Conservation (phyloP, 495 filamentous ascomycete genomes). For the Polyplosphaeria fusca region DNA sequence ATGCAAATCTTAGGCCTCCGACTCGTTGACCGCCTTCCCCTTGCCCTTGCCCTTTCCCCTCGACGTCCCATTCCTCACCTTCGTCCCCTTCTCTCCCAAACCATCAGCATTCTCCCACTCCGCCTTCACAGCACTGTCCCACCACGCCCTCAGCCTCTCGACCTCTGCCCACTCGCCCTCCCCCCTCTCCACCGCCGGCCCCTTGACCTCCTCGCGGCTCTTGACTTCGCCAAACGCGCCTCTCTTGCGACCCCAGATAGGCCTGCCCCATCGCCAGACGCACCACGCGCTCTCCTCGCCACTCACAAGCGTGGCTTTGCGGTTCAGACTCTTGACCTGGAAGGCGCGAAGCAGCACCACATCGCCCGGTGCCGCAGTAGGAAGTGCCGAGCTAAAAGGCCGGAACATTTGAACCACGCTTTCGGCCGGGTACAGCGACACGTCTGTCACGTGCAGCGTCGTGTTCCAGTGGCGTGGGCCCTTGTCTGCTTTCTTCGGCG, state of each 20-base stretch:
- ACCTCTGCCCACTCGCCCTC: slow-evolving; percentile 57
- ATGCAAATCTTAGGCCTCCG: no score
- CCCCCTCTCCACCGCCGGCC: slow-evolving; percentile 64
- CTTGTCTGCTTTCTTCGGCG: slow-evolving; percentile 57
- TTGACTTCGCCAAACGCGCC: slow-evolving; percentile 38
- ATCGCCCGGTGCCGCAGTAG: slow-evolving; percentile 65
- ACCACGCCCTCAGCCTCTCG: slow-evolving; percentile 55
- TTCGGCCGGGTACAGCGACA: slow-evolving; percentile 39
- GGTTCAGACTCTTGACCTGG: slow-evolving; percentile 57
- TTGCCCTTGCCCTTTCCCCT: not conserved
- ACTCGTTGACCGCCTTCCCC: not conserved
- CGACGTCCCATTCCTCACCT: slow-evolving; percentile 22
- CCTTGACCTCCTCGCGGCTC: slow-evolving; percentile 50
- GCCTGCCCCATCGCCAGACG: slow-evolving; percentile 39
- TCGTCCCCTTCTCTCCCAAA: slow-evolving; percentile 13
- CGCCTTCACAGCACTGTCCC: slow-evolving; percentile 39
- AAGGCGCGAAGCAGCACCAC: slow-evolving; percentile 74
- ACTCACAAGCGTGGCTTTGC: slow-evolving; percentile 48
- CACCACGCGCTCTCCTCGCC: slow-evolving; percentile 42
- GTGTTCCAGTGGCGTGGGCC: slow-evolving; percentile 69
- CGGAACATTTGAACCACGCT: slow-evolving; percentile 66
- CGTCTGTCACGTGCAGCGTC: slow-evolving; percentile 68
- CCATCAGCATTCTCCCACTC: not conserved
- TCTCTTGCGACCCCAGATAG: slow-evolving; percentile 34
- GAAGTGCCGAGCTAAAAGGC: slow-evolving; percentile 68